Evolutionary conservation across 495 filamentous ascomycete species (phyloP).

Genomic region (Astrothelium subdiscretum): DNA sequence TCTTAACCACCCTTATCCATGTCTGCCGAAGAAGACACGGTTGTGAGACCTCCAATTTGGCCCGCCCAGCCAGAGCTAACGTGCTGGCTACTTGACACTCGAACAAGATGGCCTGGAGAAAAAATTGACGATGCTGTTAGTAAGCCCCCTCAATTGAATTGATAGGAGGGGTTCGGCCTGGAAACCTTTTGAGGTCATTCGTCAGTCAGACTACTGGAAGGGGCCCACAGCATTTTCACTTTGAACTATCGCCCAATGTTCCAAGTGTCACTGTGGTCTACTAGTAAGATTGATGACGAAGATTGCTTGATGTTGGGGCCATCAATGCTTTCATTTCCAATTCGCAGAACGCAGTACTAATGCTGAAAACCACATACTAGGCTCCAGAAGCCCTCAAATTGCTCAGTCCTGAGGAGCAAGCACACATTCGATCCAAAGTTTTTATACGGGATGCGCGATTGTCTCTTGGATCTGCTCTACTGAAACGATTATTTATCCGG

Average conservation of each 20-base stretch:
- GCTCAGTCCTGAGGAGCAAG: conserved; percentile 41
- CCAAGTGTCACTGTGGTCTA: not conserved
- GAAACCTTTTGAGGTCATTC: too few relatives aligned
- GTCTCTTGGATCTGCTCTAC: conserved; percentile 59
- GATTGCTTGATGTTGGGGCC: not conserved
- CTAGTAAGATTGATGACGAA: not conserved
- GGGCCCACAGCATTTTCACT: not conserved
- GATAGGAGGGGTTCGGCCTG: too few relatives aligned
- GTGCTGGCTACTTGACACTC: conserved; percentile 32
- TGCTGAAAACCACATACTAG: too few relatives aligned
- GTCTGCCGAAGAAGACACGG: not conserved
- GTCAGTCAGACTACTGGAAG: not conserved
- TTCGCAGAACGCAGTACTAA: not conserved
- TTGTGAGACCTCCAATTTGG: not conserved
- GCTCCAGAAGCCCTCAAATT: conserved; percentile 45
- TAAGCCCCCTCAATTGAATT: not conserved
- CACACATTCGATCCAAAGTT: conserved; percentile 43
- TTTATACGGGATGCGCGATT: conserved; percentile 55
- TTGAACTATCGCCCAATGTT: too few relatives aligned
- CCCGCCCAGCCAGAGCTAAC: conserved; percentile 12
- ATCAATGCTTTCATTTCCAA: not conserved
- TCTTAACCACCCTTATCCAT: not conserved
- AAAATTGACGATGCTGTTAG: conserved; percentile 22
- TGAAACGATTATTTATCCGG: conserved; percentile 67
- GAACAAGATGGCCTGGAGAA: conserved; percentile 27